phyloP scores from a whole-genome alignment of 176 grass and related monocot species.

The Echinochloa phyllopogon region DNA sequence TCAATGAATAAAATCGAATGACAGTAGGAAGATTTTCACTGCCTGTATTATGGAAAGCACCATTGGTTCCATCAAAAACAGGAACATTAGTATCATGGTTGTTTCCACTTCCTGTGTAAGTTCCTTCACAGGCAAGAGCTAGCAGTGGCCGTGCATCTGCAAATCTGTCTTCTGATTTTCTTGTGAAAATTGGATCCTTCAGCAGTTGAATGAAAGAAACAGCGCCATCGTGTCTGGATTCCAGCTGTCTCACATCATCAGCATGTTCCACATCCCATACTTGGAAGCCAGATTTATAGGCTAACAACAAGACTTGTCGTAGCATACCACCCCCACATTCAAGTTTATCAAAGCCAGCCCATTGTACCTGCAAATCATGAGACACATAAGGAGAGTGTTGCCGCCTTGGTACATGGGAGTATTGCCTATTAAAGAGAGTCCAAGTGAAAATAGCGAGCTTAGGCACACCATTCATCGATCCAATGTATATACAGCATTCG shows the following conservation, averaged over 20 bases:
- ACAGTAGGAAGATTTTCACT: slow-evolving; percentile 60
- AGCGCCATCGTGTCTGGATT: slow-evolving; percentile 70
- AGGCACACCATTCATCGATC: neutral
- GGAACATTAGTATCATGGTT: slow-evolving; percentile 50
- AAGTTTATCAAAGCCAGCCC: slow-evolving; percentile 95
- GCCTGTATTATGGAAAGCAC: slow-evolving; percentile 50
- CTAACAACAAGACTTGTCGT: slow-evolving; percentile 73
- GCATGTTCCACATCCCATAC: slow-evolving; percentile 98
- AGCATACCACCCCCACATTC: slow-evolving; percentile 57
- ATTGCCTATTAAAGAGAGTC: neutral
- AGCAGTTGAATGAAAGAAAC: slow-evolving; percentile 92
- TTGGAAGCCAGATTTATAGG: slow-evolving; percentile 91
- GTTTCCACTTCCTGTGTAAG: slow-evolving; percentile 53
- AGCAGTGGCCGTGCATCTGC: slow-evolving; percentile 76
- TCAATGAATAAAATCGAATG: slow-evolving; percentile 89
- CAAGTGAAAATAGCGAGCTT: neutral
- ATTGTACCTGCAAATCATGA: slow-evolving; percentile 67
- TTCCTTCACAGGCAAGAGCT: slow-evolving; percentile 66
- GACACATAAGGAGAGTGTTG: slow-evolving; percentile 26
- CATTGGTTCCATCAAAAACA: slow-evolving; percentile 58
- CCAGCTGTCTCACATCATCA: slow-evolving; percentile 87
- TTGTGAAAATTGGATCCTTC: slow-evolving; percentile 69
- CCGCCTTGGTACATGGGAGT: neutral
- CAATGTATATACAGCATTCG: neutral
- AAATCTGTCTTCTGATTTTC: slow-evolving; percentile 63